Percentiles rank a stretch among this genome's conserved stretches.
These are phyloP conservation scores for Cylindrotheca fusiformis DNA, from an alignment of 108 stramenopile genomes.

Conservation along the genomic window DNA sequence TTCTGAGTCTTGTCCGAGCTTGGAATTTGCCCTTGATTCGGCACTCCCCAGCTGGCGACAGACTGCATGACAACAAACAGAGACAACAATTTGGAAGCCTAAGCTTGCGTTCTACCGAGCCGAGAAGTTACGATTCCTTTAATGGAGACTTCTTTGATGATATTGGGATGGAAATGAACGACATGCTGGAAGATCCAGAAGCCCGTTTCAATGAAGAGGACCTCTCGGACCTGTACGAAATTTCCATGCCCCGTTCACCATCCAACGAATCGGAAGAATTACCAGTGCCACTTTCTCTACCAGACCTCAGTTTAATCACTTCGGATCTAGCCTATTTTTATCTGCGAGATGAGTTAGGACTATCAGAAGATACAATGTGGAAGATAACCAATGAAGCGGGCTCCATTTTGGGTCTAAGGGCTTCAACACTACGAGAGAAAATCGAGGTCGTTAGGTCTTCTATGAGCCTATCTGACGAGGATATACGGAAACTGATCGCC, in stretches of 20 bases:
- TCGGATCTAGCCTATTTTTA: slow-evolving; percentile 78
- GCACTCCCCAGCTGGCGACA: no score
- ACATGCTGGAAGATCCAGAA: slow-evolving; percentile 14
- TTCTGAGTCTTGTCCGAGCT: no score
- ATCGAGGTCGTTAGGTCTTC: slow-evolving; percentile 47
- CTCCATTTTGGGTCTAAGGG: slow-evolving; percentile 72
- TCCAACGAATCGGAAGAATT: not conserved
- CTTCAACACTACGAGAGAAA: slow-evolving; percentile 58
- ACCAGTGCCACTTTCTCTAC: slow-evolving; percentile 1
- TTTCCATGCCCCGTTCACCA: slow-evolving; percentile 3
- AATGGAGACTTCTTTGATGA: no score
- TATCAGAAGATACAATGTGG: slow-evolving; percentile 82
- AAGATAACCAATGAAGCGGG: slow-evolving; percentile 66
- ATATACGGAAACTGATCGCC: slow-evolving; percentile 49
- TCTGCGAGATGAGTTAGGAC: slow-evolving; percentile 63
- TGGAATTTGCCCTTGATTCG: no score
- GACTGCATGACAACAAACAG: no score
- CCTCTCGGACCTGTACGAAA: slow-evolving; percentile 18
- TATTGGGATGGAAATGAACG: not conserved
- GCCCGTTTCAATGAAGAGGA: slow-evolving; percentile 18
- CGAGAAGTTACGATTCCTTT: no score
- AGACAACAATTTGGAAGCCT: no score
- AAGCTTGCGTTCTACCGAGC: no score
- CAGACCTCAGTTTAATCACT: slow-evolving; percentile 3
- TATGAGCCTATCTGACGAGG: slow-evolving; percentile 63